Conservation (phyloP, 352 stramenopile species). For the Peronospora farinosa region DNA sequence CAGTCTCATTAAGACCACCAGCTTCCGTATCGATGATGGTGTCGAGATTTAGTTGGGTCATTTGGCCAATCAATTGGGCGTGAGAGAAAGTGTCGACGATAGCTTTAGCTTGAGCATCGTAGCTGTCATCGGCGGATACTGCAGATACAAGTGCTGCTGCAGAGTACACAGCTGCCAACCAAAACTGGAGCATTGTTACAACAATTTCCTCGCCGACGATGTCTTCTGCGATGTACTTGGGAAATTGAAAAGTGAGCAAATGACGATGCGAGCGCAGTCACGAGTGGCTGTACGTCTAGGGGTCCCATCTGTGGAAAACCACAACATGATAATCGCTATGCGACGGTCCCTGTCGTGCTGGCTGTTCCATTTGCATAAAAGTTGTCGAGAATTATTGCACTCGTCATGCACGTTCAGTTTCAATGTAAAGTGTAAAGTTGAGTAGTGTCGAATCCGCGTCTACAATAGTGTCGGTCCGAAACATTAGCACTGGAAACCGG, state of each 20-base stretch:
- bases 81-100: conserved; percentile 25
- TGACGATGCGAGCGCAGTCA: too few species aligned
- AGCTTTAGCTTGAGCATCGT: conserved; percentile 21
- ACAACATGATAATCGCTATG: too few species aligned
- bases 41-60: conserved; percentile 81
- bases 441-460: too few species aligned
- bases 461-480: too few species aligned
- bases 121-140: conserved; percentile 5
- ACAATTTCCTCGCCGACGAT: not conserved
- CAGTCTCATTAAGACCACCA: conserved; percentile 41
- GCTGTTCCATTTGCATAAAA: too few species aligned
- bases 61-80: conserved; percentile 62
- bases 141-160: not conserved
- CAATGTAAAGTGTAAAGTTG: too few species aligned
- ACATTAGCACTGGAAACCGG: too few species aligned
- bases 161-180: not conserved
- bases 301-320: too few species aligned
- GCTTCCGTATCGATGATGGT: conserved; percentile 22
- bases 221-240: conserved; percentile 8
- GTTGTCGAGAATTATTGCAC: too few species aligned
- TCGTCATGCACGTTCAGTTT: too few species aligned
- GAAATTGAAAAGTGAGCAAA: conserved; percentile 1
- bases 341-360: too few species aligned
- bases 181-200: conserved; percentile 10
- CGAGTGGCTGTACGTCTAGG: too few species aligned